Evolutionary conservation across 768 basidiomycete species (phyloP), one percentile per base, ranked within the genome.

Genomic region (Artomyces pyxidatus): DNA sequence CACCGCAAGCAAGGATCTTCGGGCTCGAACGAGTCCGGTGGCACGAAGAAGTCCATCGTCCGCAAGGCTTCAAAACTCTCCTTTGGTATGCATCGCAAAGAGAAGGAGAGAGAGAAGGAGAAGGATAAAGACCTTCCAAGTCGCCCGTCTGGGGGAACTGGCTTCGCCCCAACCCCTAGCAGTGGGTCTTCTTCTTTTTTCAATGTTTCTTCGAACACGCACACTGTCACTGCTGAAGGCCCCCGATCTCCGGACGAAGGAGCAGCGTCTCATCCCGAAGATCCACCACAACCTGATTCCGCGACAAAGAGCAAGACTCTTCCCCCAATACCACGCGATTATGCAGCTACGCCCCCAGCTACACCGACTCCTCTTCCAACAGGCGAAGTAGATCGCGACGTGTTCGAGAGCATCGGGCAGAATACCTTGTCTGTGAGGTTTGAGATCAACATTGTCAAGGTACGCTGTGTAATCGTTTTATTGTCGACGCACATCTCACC

Each of bases 391-490:
- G 79, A 82, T 52, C 69, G 74, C 17, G 81, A 83, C 22, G 61
- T 82, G 47, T 86, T 88, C 56, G 89, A 88, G 57, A 78, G 64
- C 55, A 78, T 87, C 62, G 82, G 81, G 23, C 79, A 81, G 49
- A 89, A 82, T 64, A 80, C 80, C 37, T 63, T 98, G 53, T 84
- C 89, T 54, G 95, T 99, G 10, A 78, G 91, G 53, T 99, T 98
- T 65, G 95, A 99, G 67, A 89, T 98, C 51, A 94, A 87, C 63
- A 85, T 99, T 56, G 90, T 99, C 64, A 97, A 97, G 79, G 93
- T 94, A 55, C 16, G 83, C 66, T n/a, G n/a, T n/a, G n/a, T n/a
- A n/a, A n/a, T n/a, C n/a, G n/a, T n/a, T n/a, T n/a, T n/a, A n/a
- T n/a, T n/a, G n/a, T n/a, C n/a, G n/a, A n/a, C n/a, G n/a, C n/a